A percentile compares a stretch with the other conserved stretches of the same genome.
These are phyloP conservation scores for Edaphochlamys debaryana DNA, from an alignment of 139 green algal genomes.

Conservation along the genomic window DNA sequence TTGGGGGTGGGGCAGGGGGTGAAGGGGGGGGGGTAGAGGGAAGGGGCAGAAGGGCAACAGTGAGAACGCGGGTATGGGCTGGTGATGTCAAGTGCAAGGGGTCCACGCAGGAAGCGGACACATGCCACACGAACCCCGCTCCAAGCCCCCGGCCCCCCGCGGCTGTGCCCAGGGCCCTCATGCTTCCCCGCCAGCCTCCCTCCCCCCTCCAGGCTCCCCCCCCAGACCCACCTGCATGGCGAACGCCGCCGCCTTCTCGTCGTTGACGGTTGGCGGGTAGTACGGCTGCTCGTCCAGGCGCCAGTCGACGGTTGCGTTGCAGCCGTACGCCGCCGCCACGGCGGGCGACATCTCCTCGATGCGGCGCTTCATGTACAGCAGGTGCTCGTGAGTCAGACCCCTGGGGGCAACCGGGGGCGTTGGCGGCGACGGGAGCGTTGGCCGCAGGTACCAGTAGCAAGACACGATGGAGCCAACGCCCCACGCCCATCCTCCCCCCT, in stretches of 20 bases:
- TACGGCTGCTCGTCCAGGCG: constrained; percentile 67
- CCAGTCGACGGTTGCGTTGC: constrained; percentile 78
- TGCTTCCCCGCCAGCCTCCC: too few species aligned
- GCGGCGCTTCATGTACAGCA: constrained; percentile 54
- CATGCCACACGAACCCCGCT: too few species aligned
- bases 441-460: too few species aligned
- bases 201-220: too few species aligned
- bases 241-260: constrained; percentile 67
- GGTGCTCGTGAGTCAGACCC: constrained; percentile 59
- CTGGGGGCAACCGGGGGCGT: constrained; percentile 13
- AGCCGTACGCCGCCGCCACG: constrained; percentile 68
- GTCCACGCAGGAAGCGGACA: not conserved
- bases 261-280: constrained; percentile 83
- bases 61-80: not conserved
- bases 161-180: too few species aligned
- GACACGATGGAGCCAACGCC: too few species aligned
- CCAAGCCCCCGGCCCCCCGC: too few species aligned
- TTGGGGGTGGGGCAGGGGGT: not conserved
- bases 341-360: constrained; percentile 52
- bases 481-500: too few species aligned
- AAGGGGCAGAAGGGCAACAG: not conserved
- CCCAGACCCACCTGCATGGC: constrained; percentile 67
- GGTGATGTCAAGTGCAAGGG: not conserved
- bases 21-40: not conserved
- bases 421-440: too few species aligned